These are phyloP conservation scores for Mycosphaerella sp. DNA, from an alignment of 2,329 filamentous ascomycete species.

Conservation along the genomic window DNA sequence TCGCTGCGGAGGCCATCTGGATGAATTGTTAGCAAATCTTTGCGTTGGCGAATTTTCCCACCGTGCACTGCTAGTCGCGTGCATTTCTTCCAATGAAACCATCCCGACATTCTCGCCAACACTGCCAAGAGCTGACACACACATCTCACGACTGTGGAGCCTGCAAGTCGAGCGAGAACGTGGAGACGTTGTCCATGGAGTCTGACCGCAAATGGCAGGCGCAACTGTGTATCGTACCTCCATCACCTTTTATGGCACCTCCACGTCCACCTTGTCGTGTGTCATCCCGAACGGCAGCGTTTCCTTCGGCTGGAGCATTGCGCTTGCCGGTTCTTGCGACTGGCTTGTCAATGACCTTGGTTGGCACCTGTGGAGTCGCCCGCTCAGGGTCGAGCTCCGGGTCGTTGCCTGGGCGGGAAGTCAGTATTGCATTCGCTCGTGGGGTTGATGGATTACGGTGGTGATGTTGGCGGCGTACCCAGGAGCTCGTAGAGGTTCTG, in stretches of 20 bases:
- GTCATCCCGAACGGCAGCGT: slow-evolving; percentile 40
- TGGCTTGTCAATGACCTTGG: slow-evolving; percentile 85
- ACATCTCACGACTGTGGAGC: neutral
- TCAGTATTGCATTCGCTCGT: slow-evolving; percentile 14
- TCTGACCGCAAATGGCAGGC: neutral
- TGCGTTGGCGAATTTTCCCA: neutral
- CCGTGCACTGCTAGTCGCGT: neutral
- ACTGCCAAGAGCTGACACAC: neutral
- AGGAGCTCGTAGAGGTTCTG: slow-evolving; percentile 98
- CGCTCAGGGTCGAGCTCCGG: slow-evolving; percentile 67
- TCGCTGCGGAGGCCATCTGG: slow-evolving; percentile 48
- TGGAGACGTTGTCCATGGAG: neutral
- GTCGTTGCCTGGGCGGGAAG: slow-evolving; percentile 52
- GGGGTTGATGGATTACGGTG: slow-evolving; percentile 5
- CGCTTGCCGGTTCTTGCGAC: slow-evolving; percentile 73
- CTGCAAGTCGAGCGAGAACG: neutral
- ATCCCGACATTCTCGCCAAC: neutral
- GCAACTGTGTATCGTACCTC: slow-evolving; percentile 51
- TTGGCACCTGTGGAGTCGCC: slow-evolving; percentile 62
- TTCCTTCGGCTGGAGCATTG: slow-evolving; percentile 68
- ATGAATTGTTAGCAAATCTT: neutral
- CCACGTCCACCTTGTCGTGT: slow-evolving; percentile 42
- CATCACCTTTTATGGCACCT: slow-evolving; percentile 66
- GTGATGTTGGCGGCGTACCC: slow-evolving; percentile 54
- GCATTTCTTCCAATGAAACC: neutral